Conservation (phyloP, 2,329 filamentous ascomycete genomes). For the Trichoderma afroharzianum region DNA sequence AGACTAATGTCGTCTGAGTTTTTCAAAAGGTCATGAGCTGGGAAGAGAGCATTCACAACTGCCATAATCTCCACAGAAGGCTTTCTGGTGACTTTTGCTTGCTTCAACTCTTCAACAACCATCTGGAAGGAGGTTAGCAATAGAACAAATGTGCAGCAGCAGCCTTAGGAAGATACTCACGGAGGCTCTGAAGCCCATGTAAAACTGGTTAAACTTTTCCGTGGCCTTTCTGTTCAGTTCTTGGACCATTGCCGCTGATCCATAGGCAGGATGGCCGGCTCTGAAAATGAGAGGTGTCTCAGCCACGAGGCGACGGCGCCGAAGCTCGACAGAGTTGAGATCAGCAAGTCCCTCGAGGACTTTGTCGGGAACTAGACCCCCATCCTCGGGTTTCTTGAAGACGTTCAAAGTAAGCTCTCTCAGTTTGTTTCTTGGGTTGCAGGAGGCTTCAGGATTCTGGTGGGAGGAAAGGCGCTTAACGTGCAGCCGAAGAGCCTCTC, state of each 20-base stretch:
- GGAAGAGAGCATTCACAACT: conserved; percentile 35
- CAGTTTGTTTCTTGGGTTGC: conserved; percentile 30
- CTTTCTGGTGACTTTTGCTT: conserved; percentile 13
- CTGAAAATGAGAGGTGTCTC: conserved; percentile 23
- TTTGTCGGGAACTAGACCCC: conserved; percentile 26
- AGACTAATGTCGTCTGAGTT: conserved; percentile 25
- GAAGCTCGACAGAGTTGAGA: conserved; percentile 33
- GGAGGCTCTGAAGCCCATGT: conserved; percentile 33
- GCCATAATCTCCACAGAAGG: conserved; percentile 30
- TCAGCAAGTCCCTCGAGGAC: conserved; percentile 32
- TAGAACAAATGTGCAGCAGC: too few relatives aligned
- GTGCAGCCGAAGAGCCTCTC: conserved; percentile 20
- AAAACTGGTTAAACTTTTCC: conserved; percentile 29
- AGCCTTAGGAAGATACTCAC: conserved; percentile 24
- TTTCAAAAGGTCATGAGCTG: conserved; percentile 25
- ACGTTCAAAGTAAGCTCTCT: conserved; percentile 24
- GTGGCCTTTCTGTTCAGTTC: conserved; percentile 30
- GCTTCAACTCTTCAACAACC: conserved; percentile 2
- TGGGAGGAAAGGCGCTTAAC: conserved; percentile 22
- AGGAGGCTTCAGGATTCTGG: conserved; percentile 21
- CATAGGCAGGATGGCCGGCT: conserved; percentile 12
- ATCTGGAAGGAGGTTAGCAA: neutral
- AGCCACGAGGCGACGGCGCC: conserved; percentile 29
- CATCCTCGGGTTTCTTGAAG: conserved; percentile 28
- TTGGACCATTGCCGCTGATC: conserved; percentile 24